A percentile compares a stretch with the other conserved stretches of the same genome.
phyloP scores from a whole-genome alignment of 345 rosid species.

The Pistacia atlantica region DNA sequence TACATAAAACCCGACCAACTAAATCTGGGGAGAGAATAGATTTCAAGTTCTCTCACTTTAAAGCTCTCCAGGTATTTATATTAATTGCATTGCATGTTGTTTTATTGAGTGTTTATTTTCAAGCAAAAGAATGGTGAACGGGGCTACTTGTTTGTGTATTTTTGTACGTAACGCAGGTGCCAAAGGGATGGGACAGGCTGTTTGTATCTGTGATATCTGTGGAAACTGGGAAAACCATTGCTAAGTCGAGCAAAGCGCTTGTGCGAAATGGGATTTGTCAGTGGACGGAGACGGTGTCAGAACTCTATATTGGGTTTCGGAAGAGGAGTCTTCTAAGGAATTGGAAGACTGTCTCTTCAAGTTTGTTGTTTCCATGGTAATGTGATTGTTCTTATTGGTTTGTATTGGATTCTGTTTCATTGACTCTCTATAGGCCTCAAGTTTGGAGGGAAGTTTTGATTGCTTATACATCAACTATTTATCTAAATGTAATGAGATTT shows the following conservation, averaged over 20 bases:
- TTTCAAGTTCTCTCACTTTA: conserved; percentile 51
- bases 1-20: conserved; percentile 38
- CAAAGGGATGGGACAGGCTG: conserved; percentile 75
- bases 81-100: background rate
- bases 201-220: conserved; percentile 43
- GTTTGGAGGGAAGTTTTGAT: background rate
- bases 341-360: conserved; percentile 43
- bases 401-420: background rate
- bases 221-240: conserved; percentile 52
- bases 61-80: conserved; percentile 44
- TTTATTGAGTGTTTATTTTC: background rate
- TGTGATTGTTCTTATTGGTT: background rate
- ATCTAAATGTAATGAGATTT: background rate
- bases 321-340: conserved; percentile 38
- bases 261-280: conserved; percentile 58
- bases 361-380: conserved; percentile 51
- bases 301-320: conserved; percentile 44
- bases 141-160: background rate
- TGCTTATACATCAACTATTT: background rate
- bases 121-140: background rate
- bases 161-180: conserved; percentile 37
- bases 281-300: conserved; percentile 51
- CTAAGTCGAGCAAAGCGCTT: conserved; percentile 42
- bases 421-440: background rate
- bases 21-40: conserved; percentile 49